These are phyloP conservation scores for Epichloe glyceriae DNA, from an alignment of 2,329 filamentous ascomycete genomes.

Conservation along the genomic window DNA sequence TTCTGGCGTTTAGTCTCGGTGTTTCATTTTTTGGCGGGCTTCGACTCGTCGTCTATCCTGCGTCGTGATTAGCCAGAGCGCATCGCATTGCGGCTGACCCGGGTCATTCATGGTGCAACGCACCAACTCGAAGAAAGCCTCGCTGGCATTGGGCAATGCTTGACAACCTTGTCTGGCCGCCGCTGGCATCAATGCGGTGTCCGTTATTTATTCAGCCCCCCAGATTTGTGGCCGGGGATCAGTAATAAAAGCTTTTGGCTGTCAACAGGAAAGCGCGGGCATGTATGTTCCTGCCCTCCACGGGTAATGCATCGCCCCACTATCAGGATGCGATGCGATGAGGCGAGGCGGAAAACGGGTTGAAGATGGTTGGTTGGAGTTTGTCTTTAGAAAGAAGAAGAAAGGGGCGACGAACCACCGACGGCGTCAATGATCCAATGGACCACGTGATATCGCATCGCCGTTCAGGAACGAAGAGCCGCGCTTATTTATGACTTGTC, in stretches of 20 bases:
- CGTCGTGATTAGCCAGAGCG: background rate
- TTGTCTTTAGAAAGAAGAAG: too few relatives aligned
- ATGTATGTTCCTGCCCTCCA: too few relatives aligned
- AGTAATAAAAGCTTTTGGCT: too few relatives aligned
- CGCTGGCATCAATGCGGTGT: background rate
- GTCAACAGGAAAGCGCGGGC: too few relatives aligned
- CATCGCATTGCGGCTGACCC: background rate
- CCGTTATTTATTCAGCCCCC: background rate
- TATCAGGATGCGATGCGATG: too few relatives aligned
- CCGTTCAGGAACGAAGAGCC: background rate
- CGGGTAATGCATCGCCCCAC: too few relatives aligned
- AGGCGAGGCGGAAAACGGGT: too few relatives aligned
- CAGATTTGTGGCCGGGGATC: background rate
- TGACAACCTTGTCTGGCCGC: background rate
- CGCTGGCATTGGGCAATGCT: background rate
- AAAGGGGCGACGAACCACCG: too few relatives aligned
- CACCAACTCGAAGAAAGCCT: background rate
- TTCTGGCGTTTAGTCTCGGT: background rate
- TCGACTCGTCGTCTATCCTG: background rate
- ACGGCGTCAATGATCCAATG: background rate
- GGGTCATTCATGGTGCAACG: background rate
- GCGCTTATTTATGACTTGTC: background rate
- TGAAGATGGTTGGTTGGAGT: too few relatives aligned
- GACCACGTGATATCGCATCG: background rate
- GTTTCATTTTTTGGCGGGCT: background rate